These are phyloP conservation scores for Podospora appendiculata DNA, from an alignment of 495 filamentous ascomycete species.

Conservation along the genomic window DNA sequence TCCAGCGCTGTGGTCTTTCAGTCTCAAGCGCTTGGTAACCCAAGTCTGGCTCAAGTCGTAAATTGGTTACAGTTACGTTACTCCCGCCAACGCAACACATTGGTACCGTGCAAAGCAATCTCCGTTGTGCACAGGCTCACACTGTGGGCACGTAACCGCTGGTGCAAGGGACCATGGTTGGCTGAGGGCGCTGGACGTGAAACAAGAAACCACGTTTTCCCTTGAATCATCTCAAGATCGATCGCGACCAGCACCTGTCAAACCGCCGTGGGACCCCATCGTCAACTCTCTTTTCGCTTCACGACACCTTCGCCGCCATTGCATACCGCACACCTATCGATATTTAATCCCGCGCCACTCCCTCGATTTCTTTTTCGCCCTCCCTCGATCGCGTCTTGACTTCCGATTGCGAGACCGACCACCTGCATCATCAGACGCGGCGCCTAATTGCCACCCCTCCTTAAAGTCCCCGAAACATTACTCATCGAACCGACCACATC, in stretches of 20 bases:
- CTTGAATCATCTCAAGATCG: slow-evolving; percentile 7
- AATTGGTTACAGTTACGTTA: background rate
- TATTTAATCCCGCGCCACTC: background rate
- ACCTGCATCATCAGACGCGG: too few species aligned
- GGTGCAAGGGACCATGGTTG: background rate
- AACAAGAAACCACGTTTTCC: slow-evolving; percentile 20
- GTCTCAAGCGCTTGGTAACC: too few species aligned
- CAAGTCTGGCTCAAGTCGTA: too few species aligned
- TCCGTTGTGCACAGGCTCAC: slow-evolving; percentile 1
- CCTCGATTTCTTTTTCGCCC: background rate
- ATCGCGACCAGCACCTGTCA: background rate
- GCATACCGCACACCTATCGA: background rate
- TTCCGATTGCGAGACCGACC: too few species aligned
- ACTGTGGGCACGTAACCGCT: background rate
- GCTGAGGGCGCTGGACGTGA: slow-evolving; percentile 2
- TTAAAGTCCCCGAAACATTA: background rate
- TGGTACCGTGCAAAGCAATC: background rate
- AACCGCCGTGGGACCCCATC: background rate
- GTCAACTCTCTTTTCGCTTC: background rate
- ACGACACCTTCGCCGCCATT: background rate
- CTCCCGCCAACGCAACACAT: too few species aligned
- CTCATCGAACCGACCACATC: background rate
- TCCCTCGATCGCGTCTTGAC: too few species aligned
- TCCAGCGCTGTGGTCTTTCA: too few species aligned
- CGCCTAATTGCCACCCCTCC: background rate